Evolutionary conservation across 2,329 filamentous ascomycete genomes (phyloP).

Genomic region (Pezicula carpinea): DNA sequence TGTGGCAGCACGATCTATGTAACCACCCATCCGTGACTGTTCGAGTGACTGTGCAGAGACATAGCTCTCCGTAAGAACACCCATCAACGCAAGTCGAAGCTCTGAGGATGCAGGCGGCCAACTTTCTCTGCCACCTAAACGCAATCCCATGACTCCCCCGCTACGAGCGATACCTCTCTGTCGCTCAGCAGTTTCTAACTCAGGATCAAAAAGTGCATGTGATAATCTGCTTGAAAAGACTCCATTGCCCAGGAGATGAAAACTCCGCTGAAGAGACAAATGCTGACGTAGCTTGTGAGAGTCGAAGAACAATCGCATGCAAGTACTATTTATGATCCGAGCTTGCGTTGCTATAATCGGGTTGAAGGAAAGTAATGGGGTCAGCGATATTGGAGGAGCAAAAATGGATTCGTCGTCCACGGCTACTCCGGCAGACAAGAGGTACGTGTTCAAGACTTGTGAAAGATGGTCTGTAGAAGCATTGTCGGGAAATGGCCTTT

Average conservation of each 20-base stretch:
- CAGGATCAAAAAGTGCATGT: constrained; percentile 78
- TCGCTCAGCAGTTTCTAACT: constrained; percentile 74
- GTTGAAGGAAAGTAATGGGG: constrained; percentile 69
- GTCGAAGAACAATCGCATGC: constrained; percentile 71
- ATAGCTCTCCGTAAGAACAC: constrained; percentile 75
- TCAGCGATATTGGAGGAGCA: constrained; percentile 36
- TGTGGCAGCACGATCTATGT: constrained; percentile 28
- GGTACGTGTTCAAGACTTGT: constrained; percentile 15
- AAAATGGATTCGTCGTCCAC: constrained; percentile 17
- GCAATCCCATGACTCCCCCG: constrained; percentile 73
- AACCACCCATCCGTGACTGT: constrained; percentile 25
- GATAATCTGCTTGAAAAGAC: constrained; percentile 76
- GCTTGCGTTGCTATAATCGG: constrained; percentile 72
- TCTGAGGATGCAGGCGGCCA: constrained; percentile 97
- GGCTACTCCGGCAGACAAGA: constrained; percentile 8
- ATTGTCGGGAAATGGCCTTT: constrained; percentile 31
- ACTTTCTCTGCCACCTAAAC: constrained; percentile 71
- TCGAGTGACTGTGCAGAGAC: constrained; percentile 22
- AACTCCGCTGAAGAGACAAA: constrained; percentile 69
- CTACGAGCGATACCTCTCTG: constrained; percentile 63
- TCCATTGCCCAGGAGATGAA: constrained; percentile 81
- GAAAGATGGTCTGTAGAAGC: constrained; percentile 18
- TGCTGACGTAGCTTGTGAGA: constrained; percentile 69
- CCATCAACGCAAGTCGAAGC: constrained; percentile 82
- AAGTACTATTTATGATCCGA: constrained; percentile 70